Evolutionary conservation across 208 protist genomes (phyloP), one percentile per base, ranked within the genome.

Genomic region (Trypanosoma lewisi): DNA sequence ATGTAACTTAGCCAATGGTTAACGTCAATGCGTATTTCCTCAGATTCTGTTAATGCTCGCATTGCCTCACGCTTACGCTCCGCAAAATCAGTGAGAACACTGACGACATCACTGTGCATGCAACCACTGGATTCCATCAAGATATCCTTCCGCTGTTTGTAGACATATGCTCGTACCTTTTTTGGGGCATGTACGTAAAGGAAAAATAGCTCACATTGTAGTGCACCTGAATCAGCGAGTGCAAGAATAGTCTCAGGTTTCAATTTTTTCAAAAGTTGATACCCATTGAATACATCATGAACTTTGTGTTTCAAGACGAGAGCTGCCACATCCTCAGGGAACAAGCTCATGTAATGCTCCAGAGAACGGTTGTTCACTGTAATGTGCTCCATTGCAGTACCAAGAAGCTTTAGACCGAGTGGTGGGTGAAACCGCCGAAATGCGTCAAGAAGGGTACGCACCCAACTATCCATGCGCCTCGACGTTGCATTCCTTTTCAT

Each of bases 21-120:
- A 11, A 34, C 33, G 50, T 61, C 41, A 27, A 58, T 19, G n/a
- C 49, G 55, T 19, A 63, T 9, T 17, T 48, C 47, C 33, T 49
- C 55, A 11, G 21, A 9, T 17, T 62, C 45, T 19, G 6, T 63
- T 8, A 70, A 37, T 23, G 55, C 55, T 28, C 28, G 41, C 55
- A 70, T 37, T 7, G 55, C 55, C 37, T 70, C 64, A 27, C 34
- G 23, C 19, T 63, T 47, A 55, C 64, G 64, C 16, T 70, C 54
- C 44, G 9, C 45, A 45, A 16, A 7, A 44, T 44, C 31, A 7
- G 54, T 17, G 28, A 70, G 57, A 27, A 2, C 23, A 21, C 36
- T 36, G 50, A 70, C 34, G 6, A 57, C 36, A n/a, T 8, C 16
- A 34, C 17, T 31, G 30, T 47, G 2, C 45, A 70, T 54, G 31